Conservation (phyloP, 2,329 filamentous ascomycete genomes). For the Colletotrichum sp. region DNA sequence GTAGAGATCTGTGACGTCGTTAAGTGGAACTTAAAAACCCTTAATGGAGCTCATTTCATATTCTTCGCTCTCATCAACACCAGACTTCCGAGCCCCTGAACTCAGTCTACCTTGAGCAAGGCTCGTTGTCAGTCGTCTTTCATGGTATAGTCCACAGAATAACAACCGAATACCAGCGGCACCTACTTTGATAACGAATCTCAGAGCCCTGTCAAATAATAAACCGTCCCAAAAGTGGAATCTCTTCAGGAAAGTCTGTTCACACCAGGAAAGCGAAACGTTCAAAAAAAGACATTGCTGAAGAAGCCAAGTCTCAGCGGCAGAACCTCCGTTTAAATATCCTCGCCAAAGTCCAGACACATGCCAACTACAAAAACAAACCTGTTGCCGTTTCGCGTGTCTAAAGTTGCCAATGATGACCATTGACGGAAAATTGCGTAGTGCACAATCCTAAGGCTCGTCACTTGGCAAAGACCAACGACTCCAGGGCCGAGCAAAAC, state of each 20-base stretch:
- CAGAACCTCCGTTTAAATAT: neutral
- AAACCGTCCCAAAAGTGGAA: too few relatives aligned
- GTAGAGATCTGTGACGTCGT: too few relatives aligned
- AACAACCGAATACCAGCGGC: neutral
- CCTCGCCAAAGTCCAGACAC: neutral
- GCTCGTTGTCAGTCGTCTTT: neutral
- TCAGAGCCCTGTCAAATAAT: neutral
- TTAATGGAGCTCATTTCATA: neutral
- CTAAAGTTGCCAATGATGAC: neutral
- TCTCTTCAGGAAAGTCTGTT: too few relatives aligned
- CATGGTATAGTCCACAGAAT: neutral
- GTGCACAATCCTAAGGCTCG: too few relatives aligned
- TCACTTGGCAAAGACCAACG: neutral
- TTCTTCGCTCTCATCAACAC: neutral
- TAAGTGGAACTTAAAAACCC: neutral
- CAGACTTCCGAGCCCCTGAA: neutral
- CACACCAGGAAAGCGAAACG: too few relatives aligned
- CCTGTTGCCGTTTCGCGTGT: neutral
- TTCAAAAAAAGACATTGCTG: too few relatives aligned
- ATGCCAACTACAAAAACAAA: neutral
- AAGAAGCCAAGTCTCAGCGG: neutral
- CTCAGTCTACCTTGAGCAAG: neutral
- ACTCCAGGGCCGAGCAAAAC: neutral
- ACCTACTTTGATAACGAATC: accelerated
- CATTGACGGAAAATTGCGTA: too few relatives aligned